Evolutionary conservation across 108 stramenopile genomes (phyloP), one percentile per base, ranked within the genome.

Genomic region (Fragilaria radians): DNA sequence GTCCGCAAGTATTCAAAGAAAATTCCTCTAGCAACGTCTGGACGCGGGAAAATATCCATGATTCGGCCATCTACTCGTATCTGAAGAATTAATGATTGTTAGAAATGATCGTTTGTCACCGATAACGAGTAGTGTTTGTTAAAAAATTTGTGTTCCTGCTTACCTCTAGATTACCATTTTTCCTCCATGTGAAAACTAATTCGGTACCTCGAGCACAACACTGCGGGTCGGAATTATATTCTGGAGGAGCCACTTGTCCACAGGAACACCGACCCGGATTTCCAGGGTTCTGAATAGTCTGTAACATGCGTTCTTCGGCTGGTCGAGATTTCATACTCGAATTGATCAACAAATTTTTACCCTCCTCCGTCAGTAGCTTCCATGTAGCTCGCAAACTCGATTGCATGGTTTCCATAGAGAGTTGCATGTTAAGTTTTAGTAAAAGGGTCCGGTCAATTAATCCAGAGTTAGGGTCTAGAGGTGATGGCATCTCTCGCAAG

Each of bases 131-230:
- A n/a, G n/a, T n/a, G n/a, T n/a, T n/a, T n/a, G n/a, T n/a, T n/a
- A n/a, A n/a, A n/a, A n/a, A n/a, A n/a, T n/a, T n/a, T n/a, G n/a
- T n/a, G n/a, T n/a, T n/a, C n/a, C n/a, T n/a, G n/a, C 80, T 5
- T 48, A 86, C 82, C 75, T 86, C 88, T 52, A 93, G 75, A 62
- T 79, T 59, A 5, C 88, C 92, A 74, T 81, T 77, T 63, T 85
- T 88, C 24, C 73, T 67, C 92, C 92, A 93, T 1, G 88, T 89
- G 62, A 93, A 93, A 0, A 73, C 86, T 23, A 93, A 32, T 53
- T 89, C 88, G 1, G 88, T 93, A 9, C 92, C 92, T 57, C 92
- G 56, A 18, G 86, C 88, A 57, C 92, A 93, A 61, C 92, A 93
- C 0, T 66, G 48, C 24, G 84, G 80, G 53, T 89, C 81, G 32